A percentile compares a stretch with the other conserved stretches of the same genome.
These are phyloP conservation scores for Quercus agrifolia DNA, from an alignment of 306 rosid genomes.

Conservation along the genomic window DNA sequence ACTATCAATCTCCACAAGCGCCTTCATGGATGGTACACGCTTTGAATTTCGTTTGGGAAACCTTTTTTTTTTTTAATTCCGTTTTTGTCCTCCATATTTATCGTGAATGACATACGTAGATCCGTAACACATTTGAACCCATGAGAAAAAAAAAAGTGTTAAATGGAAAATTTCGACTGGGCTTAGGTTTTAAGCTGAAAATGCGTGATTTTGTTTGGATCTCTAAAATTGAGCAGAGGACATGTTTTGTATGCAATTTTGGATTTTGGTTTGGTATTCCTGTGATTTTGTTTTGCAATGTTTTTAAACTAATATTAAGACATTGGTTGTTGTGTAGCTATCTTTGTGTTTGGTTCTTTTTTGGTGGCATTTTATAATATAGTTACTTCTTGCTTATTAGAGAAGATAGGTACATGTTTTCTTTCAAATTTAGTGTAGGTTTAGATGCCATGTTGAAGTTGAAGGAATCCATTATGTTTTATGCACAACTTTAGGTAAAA, in stretches of 20 bases:
- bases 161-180: too few species aligned
- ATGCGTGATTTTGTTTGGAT: not conserved
- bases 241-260: not conserved
- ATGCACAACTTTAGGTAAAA: not conserved
- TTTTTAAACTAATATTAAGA: not conserved
- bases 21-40: conserved; percentile 41
- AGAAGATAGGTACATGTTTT: not conserved
- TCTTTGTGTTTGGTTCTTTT: not conserved
- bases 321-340: not conserved
- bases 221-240: not conserved
- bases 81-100: not conserved
- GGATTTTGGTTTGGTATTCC: not conserved
- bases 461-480: not conserved
- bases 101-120: not conserved
- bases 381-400: not conserved
- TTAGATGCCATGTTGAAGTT: not conserved
- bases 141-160: not conserved
- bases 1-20: conserved; percentile 51
- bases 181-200: not conserved
- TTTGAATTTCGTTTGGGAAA: not conserved
- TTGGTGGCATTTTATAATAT: not conserved
- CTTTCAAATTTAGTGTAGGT: not conserved
- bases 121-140: not conserved
- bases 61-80: not conserved
- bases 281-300: not conserved